Conservation (phyloP, 2,329 filamentous ascomycete species). For the Fusarium liriodendri region DNA sequence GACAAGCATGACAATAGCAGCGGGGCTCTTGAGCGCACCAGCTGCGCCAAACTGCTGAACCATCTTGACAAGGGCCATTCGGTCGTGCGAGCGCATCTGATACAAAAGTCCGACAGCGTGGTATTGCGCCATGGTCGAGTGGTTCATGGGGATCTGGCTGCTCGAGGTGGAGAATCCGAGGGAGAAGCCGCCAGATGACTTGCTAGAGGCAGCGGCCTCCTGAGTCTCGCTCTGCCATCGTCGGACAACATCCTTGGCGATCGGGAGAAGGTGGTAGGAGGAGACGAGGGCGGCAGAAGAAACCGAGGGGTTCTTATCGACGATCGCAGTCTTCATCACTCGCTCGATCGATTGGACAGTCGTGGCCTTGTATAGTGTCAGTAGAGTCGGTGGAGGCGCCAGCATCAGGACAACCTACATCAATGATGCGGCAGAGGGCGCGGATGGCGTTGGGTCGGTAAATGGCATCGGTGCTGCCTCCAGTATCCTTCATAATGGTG, state of each 20-base stretch:
- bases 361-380: conserved; percentile 72
- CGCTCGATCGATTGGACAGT: conserved; percentile 98
- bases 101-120: conserved; percentile 97
- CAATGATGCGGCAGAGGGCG: conserved; percentile 95
- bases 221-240: conserved; percentile 99
- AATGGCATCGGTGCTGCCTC: conserved; percentile 91
- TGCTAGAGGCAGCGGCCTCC: conserved; percentile 90
- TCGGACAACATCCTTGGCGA: conserved; percentile 93
- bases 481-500: conserved; percentile 99
- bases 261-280: conserved; percentile 96
- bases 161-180: conserved; percentile 89
- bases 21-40: conserved; percentile 94
- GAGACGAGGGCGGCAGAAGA: conserved; percentile 96
- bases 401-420: conserved; percentile 67
- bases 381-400: conserved; percentile 34
- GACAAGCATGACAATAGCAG: conserved; percentile 92
- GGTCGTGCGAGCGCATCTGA: conserved; percentile 96
- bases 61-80: conserved; percentile 99
- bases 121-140: conserved; percentile 98
- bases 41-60: conserved; percentile 97
- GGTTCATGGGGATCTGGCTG: conserved; percentile 81
- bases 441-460: conserved; percentile 97
- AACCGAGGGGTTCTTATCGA: conserved; percentile 98
- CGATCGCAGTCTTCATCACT: conserved; percentile 98
- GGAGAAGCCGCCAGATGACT: conserved; percentile 90